phyloP scores from a whole-genome alignment of 1,284 basidiomycete species.

The Mycocalia duriaeana region DNA sequence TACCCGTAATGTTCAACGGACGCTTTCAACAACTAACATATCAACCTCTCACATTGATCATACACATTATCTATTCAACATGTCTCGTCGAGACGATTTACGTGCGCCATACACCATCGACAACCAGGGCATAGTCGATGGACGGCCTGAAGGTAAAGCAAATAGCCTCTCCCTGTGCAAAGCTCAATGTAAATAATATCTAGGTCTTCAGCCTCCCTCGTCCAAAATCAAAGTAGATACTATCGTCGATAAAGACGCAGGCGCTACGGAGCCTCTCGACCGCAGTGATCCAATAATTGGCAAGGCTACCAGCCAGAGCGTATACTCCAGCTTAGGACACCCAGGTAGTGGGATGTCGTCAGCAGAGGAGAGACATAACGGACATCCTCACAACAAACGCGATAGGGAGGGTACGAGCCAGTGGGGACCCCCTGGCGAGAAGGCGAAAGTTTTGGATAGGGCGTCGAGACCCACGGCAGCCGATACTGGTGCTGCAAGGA shows the following conservation, averaged over 20 bases:
- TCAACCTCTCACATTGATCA: too few relatives aligned
- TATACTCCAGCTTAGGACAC: neutral
- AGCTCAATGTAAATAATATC: neutral
- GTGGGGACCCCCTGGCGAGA: neutral
- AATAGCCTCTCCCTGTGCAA: neutral
- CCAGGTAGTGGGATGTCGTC: neutral
- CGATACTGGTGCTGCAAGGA: neutral
- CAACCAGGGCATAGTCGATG: slow-evolving; percentile 3
- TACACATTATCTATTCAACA: too few relatives aligned
- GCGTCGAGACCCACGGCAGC: neutral
- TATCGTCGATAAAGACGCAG: neutral
- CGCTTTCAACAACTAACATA: too few relatives aligned
- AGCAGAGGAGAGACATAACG: neutral
- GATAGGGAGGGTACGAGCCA: neutral
- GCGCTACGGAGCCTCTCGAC: neutral
- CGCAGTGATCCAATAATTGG: neutral
- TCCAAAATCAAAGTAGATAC: neutral
- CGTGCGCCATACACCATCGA: neutral
- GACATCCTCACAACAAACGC: neutral
- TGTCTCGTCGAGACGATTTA: neutral
- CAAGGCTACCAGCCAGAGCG: neutral
- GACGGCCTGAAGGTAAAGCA: neutral
- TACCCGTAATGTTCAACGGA: too few relatives aligned
- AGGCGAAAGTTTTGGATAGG: neutral
- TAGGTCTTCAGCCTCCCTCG: neutral